These are phyloP conservation scores for Aphanoascus verrucosus DNA, from an alignment of 2,329 filamentous ascomycete species.

Conservation along the genomic window DNA sequence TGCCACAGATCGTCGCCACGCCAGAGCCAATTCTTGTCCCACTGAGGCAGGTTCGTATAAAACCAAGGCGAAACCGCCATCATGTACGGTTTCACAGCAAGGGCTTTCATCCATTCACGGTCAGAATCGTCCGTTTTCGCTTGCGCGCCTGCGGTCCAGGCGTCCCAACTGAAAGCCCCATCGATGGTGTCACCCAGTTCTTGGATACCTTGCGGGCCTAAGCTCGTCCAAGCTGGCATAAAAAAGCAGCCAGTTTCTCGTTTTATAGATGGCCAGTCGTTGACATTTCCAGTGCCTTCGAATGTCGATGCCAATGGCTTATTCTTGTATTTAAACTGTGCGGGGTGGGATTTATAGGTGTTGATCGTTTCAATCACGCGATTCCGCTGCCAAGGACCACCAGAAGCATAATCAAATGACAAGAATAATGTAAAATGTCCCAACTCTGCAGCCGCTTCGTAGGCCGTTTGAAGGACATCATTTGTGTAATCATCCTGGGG, in stretches of 20 bases:
- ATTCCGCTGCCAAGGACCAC: slow-evolving; percentile 24
- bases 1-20: slow-evolving; percentile 52
- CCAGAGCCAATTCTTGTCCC: slow-evolving; percentile 54
- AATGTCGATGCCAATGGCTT: slow-evolving; percentile 35
- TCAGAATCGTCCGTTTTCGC: slow-evolving; percentile 33
- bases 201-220: slow-evolving; percentile 23
- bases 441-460: slow-evolving; percentile 22
- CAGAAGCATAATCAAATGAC: slow-evolving; percentile 30
- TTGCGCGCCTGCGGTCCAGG: slow-evolving; percentile 32
- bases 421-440: slow-evolving; percentile 29
- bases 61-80: slow-evolving; percentile 50
- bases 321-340: slow-evolving; percentile 24
- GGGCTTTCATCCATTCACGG: slow-evolving; percentile 30
- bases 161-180: slow-evolving; percentile 36
- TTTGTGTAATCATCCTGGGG: slow-evolving; percentile 25
- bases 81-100: slow-evolving; percentile 38
- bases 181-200: slow-evolving; percentile 26
- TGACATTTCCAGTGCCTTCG: slow-evolving; percentile 34
- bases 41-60: slow-evolving; percentile 47
- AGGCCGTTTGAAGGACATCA: slow-evolving; percentile 22
- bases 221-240: slow-evolving; percentile 39
- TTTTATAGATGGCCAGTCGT: slow-evolving; percentile 40
- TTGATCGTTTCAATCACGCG: slow-evolving; percentile 22
- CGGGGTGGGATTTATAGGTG: slow-evolving; percentile 20
- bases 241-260: slow-evolving; percentile 32